Evolutionary conservation across 805 yeast species (phyloP), one percentile per base, ranked within the genome.

Genomic region (Cyberlindnera samutprakarnensis): DNA sequence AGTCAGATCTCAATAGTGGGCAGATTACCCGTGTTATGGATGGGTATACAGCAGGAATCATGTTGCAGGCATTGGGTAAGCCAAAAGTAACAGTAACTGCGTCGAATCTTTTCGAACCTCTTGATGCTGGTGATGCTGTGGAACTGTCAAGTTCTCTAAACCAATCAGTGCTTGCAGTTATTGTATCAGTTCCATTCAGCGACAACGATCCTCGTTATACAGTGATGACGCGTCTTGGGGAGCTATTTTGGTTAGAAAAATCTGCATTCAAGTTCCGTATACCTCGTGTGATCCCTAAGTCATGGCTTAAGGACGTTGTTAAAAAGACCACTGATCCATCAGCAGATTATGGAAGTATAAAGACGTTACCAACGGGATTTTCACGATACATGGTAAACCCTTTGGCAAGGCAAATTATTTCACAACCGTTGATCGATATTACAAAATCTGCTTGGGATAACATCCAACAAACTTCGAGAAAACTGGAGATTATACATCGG

Each of bases 41-140:
- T 13, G 11, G 10, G 11, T 23, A 28, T 34, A 28, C 38, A 7
- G 37, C 30, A 3, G 15, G 18, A 9, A 14, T 29, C 6, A 11
- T 35, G 13, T 19, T 27, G 17, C 14, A 11, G 6, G 20, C 22
- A 6, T 16, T 31, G 19, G 38, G 30, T 4, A 7, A 32, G 11
- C 21, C 38, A 11, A 28, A 28, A 16, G 26, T 32, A 4, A 6
- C 32, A 2, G 15, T 39, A n/a, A 12, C 27, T 5, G 21, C 33
- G 4, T 9, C 16, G 2, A 43, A 44, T 21, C 29, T 50, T 9
- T 47, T 42, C 24, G 18, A 32, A 4, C 46, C 55, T 0, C 23
- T 49, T 4, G 43, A 46, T 18, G 27, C 75, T 4, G 88, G 90
- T 28, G 88, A 81, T 51, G 57, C 78, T 28, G 86, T 78, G 4